Evolutionary conservation across 1,139 yeast species (phyloP), one percentile per base, ranked within the genome.

Genomic region (Candida smagusa): DNA sequence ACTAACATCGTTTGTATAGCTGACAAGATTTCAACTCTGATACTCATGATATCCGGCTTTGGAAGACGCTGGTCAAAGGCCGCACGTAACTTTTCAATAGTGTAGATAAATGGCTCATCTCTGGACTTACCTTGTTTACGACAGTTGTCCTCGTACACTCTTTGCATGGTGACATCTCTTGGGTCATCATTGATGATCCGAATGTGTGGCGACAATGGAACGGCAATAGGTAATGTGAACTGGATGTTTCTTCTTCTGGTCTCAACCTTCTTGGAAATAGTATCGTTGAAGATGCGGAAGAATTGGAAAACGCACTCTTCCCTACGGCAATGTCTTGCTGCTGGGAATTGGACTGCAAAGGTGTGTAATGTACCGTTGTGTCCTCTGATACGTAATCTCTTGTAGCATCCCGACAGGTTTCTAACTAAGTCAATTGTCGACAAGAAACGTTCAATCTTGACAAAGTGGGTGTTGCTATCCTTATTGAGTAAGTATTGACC

Each of bases 261-360:
- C 59, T 92, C 96, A 31, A 88, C 95, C 55, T 85, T 84, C 50
- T 85, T 79, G 1, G 84, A 70, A 39, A 94, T 67, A 5, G 86
- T 81, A 47, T 86, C 90, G 57, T 88, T 88, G 63, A 94, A 81
- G 34, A 92, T 78, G 50, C 96, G 76, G 73, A 88, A 90, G 48
- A 94, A 64, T 59, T 92, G 98, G 70, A 88, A 85, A 41, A 92
- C 84, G 36, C 96, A 76, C 56, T 94, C 99, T 59, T 94, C 99
- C 41, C 98, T 80, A 55, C 98, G 84, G 53, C 96, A 88, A 54
- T 92, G 97, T 51, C 98, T 81, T 8, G 96, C 97, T 12, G 98
- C 96, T 4, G 99, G 98, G 61, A 86, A 90, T 64, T 94, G 98
- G 12, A 94, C 95, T 1, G 96, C 95, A 71, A 92, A 94, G 32